Conservation (phyloP, 768 basidiomycete species). For the Tricholoma saponaceum region DNA sequence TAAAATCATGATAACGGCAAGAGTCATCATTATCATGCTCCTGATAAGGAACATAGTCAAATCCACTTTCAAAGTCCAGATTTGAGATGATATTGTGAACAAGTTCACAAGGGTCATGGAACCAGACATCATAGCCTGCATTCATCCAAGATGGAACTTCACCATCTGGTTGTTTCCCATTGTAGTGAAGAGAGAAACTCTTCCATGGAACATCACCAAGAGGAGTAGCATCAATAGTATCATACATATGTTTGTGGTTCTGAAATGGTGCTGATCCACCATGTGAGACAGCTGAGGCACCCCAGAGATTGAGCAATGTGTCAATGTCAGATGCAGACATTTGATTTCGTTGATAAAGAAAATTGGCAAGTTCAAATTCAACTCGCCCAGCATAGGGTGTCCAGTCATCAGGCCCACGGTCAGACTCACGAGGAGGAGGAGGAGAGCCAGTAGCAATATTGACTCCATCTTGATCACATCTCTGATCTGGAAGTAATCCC, state of each 20-base stretch:
- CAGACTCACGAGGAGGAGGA: neutral
- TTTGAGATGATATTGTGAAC: conserved; percentile 26
- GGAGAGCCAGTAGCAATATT: neutral
- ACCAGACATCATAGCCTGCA: neutral
- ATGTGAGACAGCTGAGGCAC: conserved; percentile 5
- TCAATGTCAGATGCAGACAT: neutral
- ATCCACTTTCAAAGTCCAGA: conserved; percentile 26
- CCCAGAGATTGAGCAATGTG: conserved; percentile 16
- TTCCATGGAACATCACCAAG: conserved; percentile 15
- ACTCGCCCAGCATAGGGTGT: neutral
- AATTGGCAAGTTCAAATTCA: neutral
- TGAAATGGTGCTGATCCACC: conserved; percentile 17
- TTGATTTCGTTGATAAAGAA: neutral
- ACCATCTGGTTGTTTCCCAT: conserved; percentile 11
- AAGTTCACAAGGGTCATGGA: neutral
- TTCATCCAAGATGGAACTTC: neutral
- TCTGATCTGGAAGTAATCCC: neutral
- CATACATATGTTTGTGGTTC: conserved; percentile 18
- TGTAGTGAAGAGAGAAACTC: conserved; percentile 13
- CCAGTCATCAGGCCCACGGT: neutral
- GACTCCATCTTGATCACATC: neutral
- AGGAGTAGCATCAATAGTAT: conserved; percentile 21
- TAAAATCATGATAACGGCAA: conserved; percentile 14
- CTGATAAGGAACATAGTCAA: too few relatives aligned
- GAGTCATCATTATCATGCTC: conserved; percentile 17